Base-by-base conservation (phyloP, 1,284 basidiomycete genomes). In the Sanghuangporus weigelae region DNA sequence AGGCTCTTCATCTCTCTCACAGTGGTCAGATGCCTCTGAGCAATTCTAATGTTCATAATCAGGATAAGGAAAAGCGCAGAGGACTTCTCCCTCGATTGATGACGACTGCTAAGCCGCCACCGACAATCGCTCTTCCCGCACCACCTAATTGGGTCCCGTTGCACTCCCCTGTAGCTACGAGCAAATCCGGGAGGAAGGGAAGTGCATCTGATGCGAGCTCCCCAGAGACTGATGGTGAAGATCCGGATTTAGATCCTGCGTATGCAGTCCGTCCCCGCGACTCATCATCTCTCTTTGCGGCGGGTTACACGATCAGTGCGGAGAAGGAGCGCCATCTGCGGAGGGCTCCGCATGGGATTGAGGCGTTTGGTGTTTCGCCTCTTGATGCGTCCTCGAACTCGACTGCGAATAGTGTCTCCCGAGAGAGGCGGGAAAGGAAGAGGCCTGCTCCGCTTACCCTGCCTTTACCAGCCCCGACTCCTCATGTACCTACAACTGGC, bases 371-470 rank as follows among this genome's bases (percentile, higher is more conserved):
- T 7, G 55, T 65, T 38, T 60, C 58, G 6, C 63, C 63, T 42
- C 36, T 64, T 8, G 59, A 64, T 46, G 21, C 48, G 51, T 16
- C 12, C 54, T 36, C 60, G 2, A 19, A 40, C 23, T 6, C 21
- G 21, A n/a, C 51, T 1, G 31, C 38, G 12, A 39, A 56, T 36
- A 38, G 51, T 14, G 40, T 59, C 44, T 21, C 42, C 10, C 40
- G 61, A 23, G 61, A 57, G 38, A 31, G 61, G 23, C 49, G 44
- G 48, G 61, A 63, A 35, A 48, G 61, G 44, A 57, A 57, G 35
- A 31, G 63, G 21, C 63, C 63, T 35, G 59, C 63, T n/a, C 63
- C 63, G 11, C 56, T 65, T 23, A 58, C 63, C 12, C 60, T 65
- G 16, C 38, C 59, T 14, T 46, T 58, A 51, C 59, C 63, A 16